These are phyloP conservation scores for Xylaria sp. DNA, from an alignment of 2,329 filamentous ascomycete species.

Conservation along the genomic window DNA sequence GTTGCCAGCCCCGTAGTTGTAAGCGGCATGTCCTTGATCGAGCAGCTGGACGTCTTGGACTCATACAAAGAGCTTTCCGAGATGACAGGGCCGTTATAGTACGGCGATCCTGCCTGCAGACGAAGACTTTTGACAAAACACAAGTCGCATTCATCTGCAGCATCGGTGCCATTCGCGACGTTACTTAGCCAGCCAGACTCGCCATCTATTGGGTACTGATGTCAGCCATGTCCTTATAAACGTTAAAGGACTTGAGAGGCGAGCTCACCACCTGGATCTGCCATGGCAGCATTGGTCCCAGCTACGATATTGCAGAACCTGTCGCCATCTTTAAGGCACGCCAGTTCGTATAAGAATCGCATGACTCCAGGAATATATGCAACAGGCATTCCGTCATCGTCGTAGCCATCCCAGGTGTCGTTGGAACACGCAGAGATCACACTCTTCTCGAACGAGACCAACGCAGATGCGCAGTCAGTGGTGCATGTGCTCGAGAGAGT, in stretches of 20 bases:
- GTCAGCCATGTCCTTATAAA: not conserved
- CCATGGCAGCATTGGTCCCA: not conserved
- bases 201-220: not conserved
- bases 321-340: not conserved
- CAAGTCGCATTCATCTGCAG: not conserved
- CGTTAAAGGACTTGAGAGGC: not conserved
- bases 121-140: conserved; percentile 26
- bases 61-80: not conserved
- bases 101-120: conserved; percentile 29
- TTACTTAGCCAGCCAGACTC: not conserved
- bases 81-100: conserved; percentile 9
- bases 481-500: conserved; percentile 4
- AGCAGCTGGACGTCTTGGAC: conserved; percentile 11
- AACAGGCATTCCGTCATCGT: not conserved
- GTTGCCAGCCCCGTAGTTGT: conserved; percentile 1
- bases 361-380: conserved; percentile 3
- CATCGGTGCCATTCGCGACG: not conserved
- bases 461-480: not conserved
- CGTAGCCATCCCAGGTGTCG: conserved; percentile 3
- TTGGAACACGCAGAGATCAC: conserved; percentile 4
- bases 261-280: conserved; percentile 1
- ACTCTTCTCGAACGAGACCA: not conserved
- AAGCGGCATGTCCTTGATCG: not conserved
- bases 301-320: conserved; percentile 16
- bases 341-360: conserved; percentile 13